Percentiles rank a stretch among this genome's conserved stretches.
Evolutionary conservation across 768 basidiomycete species (phyloP).

Genomic region (Boletus eberwhitei): DNA sequence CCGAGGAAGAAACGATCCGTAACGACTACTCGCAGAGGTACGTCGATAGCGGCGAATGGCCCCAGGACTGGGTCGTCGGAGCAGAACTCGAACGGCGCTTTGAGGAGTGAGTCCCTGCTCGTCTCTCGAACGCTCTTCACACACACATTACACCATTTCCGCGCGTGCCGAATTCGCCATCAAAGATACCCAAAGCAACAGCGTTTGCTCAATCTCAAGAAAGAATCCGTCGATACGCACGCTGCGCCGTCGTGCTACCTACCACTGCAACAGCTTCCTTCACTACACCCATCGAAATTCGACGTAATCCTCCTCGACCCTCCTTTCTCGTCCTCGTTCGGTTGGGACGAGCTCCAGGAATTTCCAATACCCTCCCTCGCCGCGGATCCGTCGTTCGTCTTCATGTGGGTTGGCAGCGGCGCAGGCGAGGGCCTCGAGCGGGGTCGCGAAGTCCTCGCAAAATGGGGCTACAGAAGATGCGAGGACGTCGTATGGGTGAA

Average conservation of each 20-base stretch:
- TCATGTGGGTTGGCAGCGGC: conserved; percentile 94
- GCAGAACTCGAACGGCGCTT: conserved; percentile 86
- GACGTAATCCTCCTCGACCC: conserved; percentile 92
- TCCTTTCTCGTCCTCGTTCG: conserved; percentile 80
- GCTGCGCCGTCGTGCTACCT: conserved; percentile 76
- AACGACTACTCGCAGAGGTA: conserved; percentile 94
- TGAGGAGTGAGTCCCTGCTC: conserved; percentile 74
- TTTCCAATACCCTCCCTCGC: conserved; percentile 80
- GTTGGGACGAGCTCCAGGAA: conserved; percentile 80
- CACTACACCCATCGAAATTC: conserved; percentile 69
- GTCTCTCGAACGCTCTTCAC: not conserved
- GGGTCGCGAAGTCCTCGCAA: conserved; percentile 84
- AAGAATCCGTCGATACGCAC: conserved; percentile 64
- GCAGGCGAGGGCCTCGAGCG: conserved; percentile 88
- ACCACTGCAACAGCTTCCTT: conserved; percentile 51
- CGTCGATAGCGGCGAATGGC: conserved; percentile 89
- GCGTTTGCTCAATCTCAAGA: conserved; percentile 78
- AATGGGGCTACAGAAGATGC: conserved; percentile 93
- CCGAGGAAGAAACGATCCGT: conserved; percentile 93
- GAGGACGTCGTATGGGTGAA: conserved; percentile 99
- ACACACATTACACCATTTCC: not conserved
- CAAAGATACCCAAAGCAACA: conserved; percentile 96
- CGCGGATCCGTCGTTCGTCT: conserved; percentile 89
- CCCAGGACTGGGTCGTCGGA: conserved; percentile 90
- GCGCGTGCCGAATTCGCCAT: not conserved